Evolutionary conservation across 371 early-diverging fungal species (phyloP).

Genomic region (Mortierella sp.): DNA sequence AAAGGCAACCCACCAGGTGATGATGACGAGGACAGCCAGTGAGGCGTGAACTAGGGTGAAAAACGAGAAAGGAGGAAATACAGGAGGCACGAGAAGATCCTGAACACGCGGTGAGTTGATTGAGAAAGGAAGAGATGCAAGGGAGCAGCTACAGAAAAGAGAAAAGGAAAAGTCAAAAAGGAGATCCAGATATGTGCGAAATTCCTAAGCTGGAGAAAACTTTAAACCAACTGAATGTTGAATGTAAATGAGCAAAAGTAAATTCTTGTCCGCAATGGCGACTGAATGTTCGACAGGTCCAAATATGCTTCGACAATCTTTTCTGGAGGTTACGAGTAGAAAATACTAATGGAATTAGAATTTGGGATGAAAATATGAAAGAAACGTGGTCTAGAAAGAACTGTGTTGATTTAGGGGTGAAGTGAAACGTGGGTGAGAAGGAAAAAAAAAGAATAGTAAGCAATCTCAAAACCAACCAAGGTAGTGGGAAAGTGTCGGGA

Average conservation of each 20-base stretch:
- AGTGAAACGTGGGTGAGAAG: neutral
- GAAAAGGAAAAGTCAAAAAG: neutral
- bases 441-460: neutral
- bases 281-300: neutral
- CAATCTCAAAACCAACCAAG: constrained; percentile 7
- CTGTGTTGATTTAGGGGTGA: neutral
- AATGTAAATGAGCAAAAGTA: neutral
- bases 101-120: constrained; percentile 6
- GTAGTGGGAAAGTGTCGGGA: neutral
- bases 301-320: too few relatives aligned
- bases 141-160: constrained; percentile 11
- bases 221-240: neutral
- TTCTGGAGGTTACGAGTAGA: too few relatives aligned
- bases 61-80: constrained; percentile 3
- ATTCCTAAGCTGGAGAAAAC: neutral
- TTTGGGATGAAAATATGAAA: neutral
- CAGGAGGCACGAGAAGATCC: constrained; percentile 8
- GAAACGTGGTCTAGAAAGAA: neutral
- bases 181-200: constrained; percentile 6
- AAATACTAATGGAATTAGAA: neutral
- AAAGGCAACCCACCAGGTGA: neutral
- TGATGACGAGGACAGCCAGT: neutral
- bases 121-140: constrained; percentile 1
- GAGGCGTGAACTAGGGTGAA: neutral
- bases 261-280: constrained; percentile 6